Percentiles rank a stretch among this genome's conserved stretches.
Evolutionary conservation across 306 rosid genomes (phyloP).

Genomic region (Cicer yamashitae): DNA sequence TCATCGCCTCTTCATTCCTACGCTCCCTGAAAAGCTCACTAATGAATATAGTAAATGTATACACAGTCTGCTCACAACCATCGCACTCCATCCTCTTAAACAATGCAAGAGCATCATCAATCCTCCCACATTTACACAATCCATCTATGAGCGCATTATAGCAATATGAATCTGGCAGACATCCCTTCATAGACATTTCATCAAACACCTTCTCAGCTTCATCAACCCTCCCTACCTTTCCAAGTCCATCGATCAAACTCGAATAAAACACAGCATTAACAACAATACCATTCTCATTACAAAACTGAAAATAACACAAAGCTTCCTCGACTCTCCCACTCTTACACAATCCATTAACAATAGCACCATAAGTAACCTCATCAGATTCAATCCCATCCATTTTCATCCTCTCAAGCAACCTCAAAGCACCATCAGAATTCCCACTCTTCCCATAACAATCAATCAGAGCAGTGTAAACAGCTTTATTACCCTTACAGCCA

Average conservation of each 20-base stretch:
- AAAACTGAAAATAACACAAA: constrained; percentile 58
- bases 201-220: constrained; percentile 82
- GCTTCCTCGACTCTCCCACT: constrained; percentile 86
- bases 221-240: constrained; percentile 78
- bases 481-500: constrained; percentile 68
- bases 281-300: constrained; percentile 57
- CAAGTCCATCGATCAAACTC: constrained; percentile 83
- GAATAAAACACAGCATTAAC: constrained; percentile 78
- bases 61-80: constrained; percentile 84
- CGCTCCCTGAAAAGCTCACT: constrained; percentile 73
- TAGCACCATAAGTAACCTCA: constrained; percentile 81
- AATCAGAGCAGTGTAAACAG: constrained; percentile 75
- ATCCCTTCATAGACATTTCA: constrained; percentile 71
- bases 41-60: constrained; percentile 77
- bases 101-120: constrained; percentile 65
- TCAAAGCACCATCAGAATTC: constrained; percentile 66
- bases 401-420: constrained; percentile 73
- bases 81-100: constrained; percentile 73
- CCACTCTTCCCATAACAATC: constrained; percentile 74
- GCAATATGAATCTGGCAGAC: constrained; percentile 73
- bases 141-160: constrained; percentile 80
- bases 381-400: constrained; percentile 69
- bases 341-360: constrained; percentile 83
- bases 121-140: constrained; percentile 67
- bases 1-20: constrained; percentile 79